A percentile compares a stretch with the other conserved stretches of the same genome.
Conservation (phyloP, 2,329 filamentous ascomycete genomes). For the Diplodia mutila region DNA sequence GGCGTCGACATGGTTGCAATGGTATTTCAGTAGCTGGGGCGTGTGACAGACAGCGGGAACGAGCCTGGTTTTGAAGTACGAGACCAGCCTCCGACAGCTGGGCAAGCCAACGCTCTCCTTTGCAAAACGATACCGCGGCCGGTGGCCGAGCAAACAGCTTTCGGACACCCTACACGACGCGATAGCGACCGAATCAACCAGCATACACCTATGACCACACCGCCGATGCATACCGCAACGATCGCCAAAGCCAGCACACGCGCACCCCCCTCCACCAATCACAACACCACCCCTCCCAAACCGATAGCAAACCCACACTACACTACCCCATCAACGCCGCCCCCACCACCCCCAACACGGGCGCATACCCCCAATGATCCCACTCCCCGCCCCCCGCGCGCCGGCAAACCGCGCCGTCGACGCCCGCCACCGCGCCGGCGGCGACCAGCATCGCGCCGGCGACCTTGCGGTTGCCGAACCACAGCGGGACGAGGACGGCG, state of each 20-base stretch:
- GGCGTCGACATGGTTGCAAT: no score
- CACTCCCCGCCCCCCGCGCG: conserved; percentile 49
- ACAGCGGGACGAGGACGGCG: conserved; percentile 44
- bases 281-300: no score
- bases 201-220: no score
- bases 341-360: conserved; percentile 44
- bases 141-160: neutral
- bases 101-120: neutral
- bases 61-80: neutral
- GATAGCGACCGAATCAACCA: neutral
- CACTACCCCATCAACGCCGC: conserved; percentile 27
- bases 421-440: conserved; percentile 47
- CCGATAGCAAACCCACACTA: no score
- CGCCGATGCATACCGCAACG: neutral
- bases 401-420: conserved; percentile 51
- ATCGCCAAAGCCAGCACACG: no score
- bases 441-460: conserved; percentile 51
- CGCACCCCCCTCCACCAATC: neutral
- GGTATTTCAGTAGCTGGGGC: neutral
- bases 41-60: neutral
- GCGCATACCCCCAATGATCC: conserved; percentile 57
- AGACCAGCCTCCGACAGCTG: neutral
- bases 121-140: no score
- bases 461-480: conserved; percentile 44
- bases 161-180: no score